Percentiles rank a stretch among this genome's conserved stretches.
Evolutionary conservation across 108 stramenopile genomes (phyloP).

Genomic region (Phaeodactylum tricornutum): DNA sequence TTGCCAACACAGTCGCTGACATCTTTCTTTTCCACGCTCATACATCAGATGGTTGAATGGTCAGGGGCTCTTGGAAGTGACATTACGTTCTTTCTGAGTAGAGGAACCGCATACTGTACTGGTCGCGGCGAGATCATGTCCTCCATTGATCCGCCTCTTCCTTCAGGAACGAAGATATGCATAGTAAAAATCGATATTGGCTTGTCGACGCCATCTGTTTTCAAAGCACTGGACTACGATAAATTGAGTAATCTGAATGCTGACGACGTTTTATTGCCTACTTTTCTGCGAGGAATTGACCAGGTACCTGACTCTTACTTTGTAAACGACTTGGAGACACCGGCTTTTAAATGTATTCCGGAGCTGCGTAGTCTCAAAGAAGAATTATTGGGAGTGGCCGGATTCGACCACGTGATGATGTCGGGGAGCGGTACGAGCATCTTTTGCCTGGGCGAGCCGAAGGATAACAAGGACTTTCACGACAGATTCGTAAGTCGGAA

Average conservation of each 20-base stretch:
- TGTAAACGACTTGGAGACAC: slow-evolving; percentile 78
- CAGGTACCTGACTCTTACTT: slow-evolving; percentile 37
- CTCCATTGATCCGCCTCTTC: slow-evolving; percentile 69
- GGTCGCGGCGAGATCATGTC: slow-evolving; percentile 91
- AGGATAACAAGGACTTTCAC: slow-evolving; percentile 42
- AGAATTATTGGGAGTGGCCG: slow-evolving; percentile 37
- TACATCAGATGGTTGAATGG: slow-evolving; percentile 79
- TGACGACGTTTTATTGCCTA: slow-evolving; percentile 41
- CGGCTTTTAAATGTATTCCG: slow-evolving; percentile 70
- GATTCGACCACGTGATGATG: slow-evolving; percentile 80
- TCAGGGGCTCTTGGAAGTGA: slow-evolving; percentile 88
- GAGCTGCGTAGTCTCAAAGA: slow-evolving; percentile 54
- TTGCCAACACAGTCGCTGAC: too few species aligned
- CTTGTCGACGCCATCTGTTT: slow-evolving; percentile 87
- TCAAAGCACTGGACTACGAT: slow-evolving; percentile 79
- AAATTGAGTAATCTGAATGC: slow-evolving; percentile 58
- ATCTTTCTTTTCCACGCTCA: background rate
- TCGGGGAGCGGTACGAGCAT: slow-evolving; percentile 80
- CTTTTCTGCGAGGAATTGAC: slow-evolving; percentile 49
- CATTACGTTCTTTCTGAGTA: slow-evolving; percentile 90
- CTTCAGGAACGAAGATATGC: slow-evolving; percentile 44
- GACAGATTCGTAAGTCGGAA: slow-evolving; percentile 40
- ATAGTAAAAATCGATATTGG: slow-evolving; percentile 80
- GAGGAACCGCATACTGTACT: slow-evolving; percentile 94
- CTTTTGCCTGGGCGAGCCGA: slow-evolving; percentile 73